Conservation (phyloP, 2,329 filamentous ascomycete species). For the Penicillium crustosum region DNA sequence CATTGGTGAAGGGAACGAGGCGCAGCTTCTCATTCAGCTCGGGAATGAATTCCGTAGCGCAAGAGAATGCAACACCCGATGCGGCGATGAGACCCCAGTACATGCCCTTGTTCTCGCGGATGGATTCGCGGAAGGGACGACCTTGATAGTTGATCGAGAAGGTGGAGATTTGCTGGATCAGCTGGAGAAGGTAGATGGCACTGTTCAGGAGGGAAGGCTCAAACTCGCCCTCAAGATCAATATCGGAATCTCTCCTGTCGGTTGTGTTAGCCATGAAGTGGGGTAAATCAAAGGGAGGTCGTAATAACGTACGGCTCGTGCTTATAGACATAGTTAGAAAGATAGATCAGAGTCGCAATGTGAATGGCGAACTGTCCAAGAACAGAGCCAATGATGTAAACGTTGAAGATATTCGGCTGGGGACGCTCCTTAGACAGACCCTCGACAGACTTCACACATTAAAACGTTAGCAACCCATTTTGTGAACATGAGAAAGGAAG, state of each 20-base stretch:
- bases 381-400: constrained; percentile 97
- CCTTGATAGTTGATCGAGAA: constrained; percentile 99
- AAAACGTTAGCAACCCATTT: constrained; percentile 12
- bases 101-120: constrained; percentile 96
- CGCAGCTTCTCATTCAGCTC: constrained; percentile 93
- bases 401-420: constrained; percentile 98
- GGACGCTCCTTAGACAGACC: constrained; percentile 93
- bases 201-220: constrained; percentile 91
- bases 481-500: background rate
- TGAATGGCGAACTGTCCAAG: constrained; percentile 96
- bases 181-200: constrained; percentile 92
- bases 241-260: constrained; percentile 55
- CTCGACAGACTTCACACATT: constrained; percentile 68
- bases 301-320: constrained; percentile 71
- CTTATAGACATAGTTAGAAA: constrained; percentile 81
- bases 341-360: constrained; percentile 89
- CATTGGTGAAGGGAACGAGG: constrained; percentile 81
- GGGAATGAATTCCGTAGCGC: constrained; percentile 90
- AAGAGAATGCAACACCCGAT: constrained; percentile 85
- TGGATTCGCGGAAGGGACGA: constrained; percentile 92
- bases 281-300: constrained; percentile 15
- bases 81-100: constrained; percentile 94
- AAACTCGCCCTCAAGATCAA: constrained; percentile 95
- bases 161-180: constrained; percentile 98
- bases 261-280: constrained; percentile 29